Evolutionary conservation across 495 filamentous ascomycete genomes (phyloP), one percentile per base, ranked within the genome.

Genomic region (Schizothecium vesticola): DNA sequence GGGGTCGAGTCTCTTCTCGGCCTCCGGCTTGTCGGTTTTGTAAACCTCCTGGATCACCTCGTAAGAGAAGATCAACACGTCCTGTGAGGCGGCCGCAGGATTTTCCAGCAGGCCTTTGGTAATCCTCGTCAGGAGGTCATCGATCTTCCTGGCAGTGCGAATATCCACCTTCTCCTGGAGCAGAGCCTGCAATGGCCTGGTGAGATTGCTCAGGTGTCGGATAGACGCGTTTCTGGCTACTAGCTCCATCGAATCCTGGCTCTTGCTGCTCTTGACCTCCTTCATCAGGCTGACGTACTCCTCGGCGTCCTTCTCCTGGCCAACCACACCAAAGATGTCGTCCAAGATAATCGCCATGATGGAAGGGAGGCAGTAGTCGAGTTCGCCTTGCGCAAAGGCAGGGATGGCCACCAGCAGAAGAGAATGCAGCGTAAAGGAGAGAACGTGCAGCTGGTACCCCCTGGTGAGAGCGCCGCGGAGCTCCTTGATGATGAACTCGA

Each of bases 221-320:
- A 97, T 81, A 12, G 92, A 92, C 9, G 92, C 87, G 59, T 86
- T 90, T 75, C 88, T 90, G 24, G 95, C 90, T 64, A 98, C 83
- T 64, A 98, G 82, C 73, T 98, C 95, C 91, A 98, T 97, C 4
- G 96, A 96, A 72, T 98, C 95, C 71, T 90, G 96, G 74, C 93
- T 97, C 81, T 97, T 98, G 83, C 91, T 97, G 74, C 91, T 93
- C 81, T 97, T 97, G 22, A 98, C 90, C 80, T 99, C 95, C 79
- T 92, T 96, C 91, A 96, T 97, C 73, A 92, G 89, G 78, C 91
- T 97, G 66, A 90, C 87, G 75, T 99, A 99, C 57, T 93, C 95
- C 71, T 94, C 93, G 0, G 94, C 93, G 72, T 99, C 95, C 76
- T 99, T 99, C 73, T 99, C 95, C 80, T 95, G 89, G 16, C 95